A percentile compares a stretch with the other conserved stretches of the same genome.
Evolutionary conservation across 164 flowering plant species (phyloP).

Genomic region (Berberis thunbergii): DNA sequence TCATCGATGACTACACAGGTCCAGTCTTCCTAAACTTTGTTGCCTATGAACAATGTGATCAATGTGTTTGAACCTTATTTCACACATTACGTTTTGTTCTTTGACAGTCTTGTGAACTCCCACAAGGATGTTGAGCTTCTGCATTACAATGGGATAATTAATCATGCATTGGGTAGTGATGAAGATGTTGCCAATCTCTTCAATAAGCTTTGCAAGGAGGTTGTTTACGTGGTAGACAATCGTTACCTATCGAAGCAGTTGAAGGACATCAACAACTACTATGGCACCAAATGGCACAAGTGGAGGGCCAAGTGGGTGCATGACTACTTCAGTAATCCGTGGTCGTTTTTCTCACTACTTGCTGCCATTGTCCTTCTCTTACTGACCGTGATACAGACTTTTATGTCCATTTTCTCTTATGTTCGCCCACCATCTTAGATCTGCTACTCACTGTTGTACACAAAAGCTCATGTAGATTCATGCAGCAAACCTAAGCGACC

Average conservation of each 20-base stretch:
- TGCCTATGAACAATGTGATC: slow-evolving; percentile 26
- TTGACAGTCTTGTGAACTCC: slow-evolving; percentile 19
- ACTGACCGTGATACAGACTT: slow-evolving; percentile 15
- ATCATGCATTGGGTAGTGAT: slow-evolving; percentile 22
- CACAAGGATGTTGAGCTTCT: slow-evolving; percentile 24
- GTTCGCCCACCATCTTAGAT: neutral
- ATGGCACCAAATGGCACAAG: slow-evolving; percentile 8
- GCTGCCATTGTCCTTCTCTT: slow-evolving; percentile 18
- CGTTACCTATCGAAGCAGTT: slow-evolving; percentile 14
- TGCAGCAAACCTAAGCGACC: too few relatives aligned
- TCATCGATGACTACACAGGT: slow-evolving; percentile 19
- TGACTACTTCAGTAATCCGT: slow-evolving; percentile 22
- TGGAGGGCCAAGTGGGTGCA: slow-evolving; percentile 16
- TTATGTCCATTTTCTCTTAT: slow-evolving; percentile 8
- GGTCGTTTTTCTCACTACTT: slow-evolving; percentile 18
- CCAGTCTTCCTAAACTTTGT: slow-evolving; percentile 22
- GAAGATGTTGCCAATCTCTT: slow-evolving; percentile 20
- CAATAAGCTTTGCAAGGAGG: slow-evolving; percentile 17
- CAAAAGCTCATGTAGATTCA: too few relatives aligned
- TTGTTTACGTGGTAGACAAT: slow-evolving; percentile 11
- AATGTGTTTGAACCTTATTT: slow-evolving; percentile 11
- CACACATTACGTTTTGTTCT: slow-evolving; percentile 23
- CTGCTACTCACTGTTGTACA: neutral
- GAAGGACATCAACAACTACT: slow-evolving; percentile 6
- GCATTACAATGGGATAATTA: slow-evolving; percentile 14